Base-by-base conservation (phyloP, 2,329 filamentous ascomycete species). In the Tympanopsis confertula region DNA sequence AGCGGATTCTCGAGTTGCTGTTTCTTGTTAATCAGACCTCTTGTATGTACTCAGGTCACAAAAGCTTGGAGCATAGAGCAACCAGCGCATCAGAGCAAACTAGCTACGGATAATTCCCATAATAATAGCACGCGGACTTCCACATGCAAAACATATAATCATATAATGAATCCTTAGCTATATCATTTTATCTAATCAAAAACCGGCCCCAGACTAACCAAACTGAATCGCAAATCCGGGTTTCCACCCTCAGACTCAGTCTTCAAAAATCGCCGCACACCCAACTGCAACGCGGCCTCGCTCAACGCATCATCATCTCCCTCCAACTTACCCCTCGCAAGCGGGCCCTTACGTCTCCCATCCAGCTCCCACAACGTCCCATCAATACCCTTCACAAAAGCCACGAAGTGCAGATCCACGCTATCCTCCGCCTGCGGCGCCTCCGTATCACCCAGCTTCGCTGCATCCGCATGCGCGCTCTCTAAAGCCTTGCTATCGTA, bases 341-440 rank as follows among this genome's bases (percentile, higher is more conserved):
- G 60, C 5, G 74, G 74, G 0, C 73, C 74, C 55, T 74, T 76
- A 39, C 69, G 53, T 37, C 72, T 59, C 3, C 73, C 73, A 47
- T 78, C 73, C 10, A 78, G 63, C 62, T 78, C 73, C 70, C 71
- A 77, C 26, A 77, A 50, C 38, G 15, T 10, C 30, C 71, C 68
- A 38, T 80, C 72, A 47, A 7, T 13, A 7, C 63, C 64, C 58
- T 82, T 86, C 36, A 88, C 78, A 52, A 88, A 91, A 30, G 82
- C 82, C 28, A 93, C 80, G 50, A 87, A 93, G 55, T 93, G 86
- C 44, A 86, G 65, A 33, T 83, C 81, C 1, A 77, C 63, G 20
- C 67, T 65, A 35, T 73, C 74, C 12, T 78, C 70, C 10, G 76
- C 74, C 14, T 61, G 51, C 1, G 81, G 81, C 1, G 81, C 71